Evolutionary conservation across 1,284 basidiomycete species (phyloP), one percentile per base, ranked within the genome.

Genomic region (Fomes fomentarius): DNA sequence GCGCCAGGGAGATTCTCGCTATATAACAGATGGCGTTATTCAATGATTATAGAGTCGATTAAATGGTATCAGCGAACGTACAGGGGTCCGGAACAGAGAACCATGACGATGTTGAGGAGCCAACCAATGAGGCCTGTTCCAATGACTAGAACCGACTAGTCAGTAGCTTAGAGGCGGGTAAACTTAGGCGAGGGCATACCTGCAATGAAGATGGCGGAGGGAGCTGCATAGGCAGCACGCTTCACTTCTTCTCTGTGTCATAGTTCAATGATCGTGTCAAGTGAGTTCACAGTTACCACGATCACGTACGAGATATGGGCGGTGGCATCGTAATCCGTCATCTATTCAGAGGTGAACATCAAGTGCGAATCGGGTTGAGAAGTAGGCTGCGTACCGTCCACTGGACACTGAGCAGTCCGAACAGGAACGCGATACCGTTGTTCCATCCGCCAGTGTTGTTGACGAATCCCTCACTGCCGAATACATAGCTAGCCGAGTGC

Each of bases 231-330:
- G 3, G 94, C 91, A 9, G 95, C 94, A 46, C 91, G 82, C 65
- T 84, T 86, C 31, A 97, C 91, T 74, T 97, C 95, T 68, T 97
- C 94, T 5, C 86, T 88, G 55, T 41, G 60, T 39, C 4, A 17
- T 24, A n/a, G n/a, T n/a, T n/a, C n/a, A n/a, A n/a, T n/a, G n/a
- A n/a, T n/a, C n/a, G n/a, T n/a, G n/a, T n/a, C n/a, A n/a, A n/a
- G n/a, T n/a, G n/a, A n/a, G n/a, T n/a, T n/a, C n/a, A n/a, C n/a
- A n/a, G n/a, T n/a, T n/a, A n/a, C n/a, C n/a, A n/a, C n/a, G n/a
- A n/a, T n/a, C n/a, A n/a, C n/a, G n/a, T n/a, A n/a, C 85, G 90
- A 91, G 59, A 97, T 96, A 70, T 97, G 95, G 2, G 93, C 93
- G 5, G 86, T 89, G 3, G 84, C 86, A 64, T 89, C 87, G 60